Evolutionary conservation across 1,284 basidiomycete species (phyloP).

Genomic region (Tetrapyrgos nigripes): DNA sequence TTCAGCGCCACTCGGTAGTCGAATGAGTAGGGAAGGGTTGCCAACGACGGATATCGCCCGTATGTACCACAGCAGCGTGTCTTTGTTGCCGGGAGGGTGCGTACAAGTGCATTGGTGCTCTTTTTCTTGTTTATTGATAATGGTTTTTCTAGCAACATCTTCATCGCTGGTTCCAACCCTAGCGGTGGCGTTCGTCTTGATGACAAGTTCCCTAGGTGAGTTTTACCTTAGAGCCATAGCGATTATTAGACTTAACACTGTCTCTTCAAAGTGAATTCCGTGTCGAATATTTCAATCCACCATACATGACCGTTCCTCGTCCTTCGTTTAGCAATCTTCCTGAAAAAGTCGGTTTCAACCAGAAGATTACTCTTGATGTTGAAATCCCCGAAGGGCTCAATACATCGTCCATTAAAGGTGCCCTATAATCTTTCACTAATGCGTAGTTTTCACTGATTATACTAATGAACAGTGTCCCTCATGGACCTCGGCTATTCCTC

Average conservation of each 20-base stretch:
- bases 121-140: neutral
- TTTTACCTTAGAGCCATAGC: too few relatives aligned
- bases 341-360: conserved; percentile 44
- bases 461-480: conserved; percentile 45
- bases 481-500: conserved; percentile 58
- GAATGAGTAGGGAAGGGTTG: conserved; percentile 53
- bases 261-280: conserved; percentile 46
- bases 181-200: conserved; percentile 27
- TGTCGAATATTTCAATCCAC: conserved; percentile 54
- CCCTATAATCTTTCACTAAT: too few relatives aligned
- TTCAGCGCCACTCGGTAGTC: conserved; percentile 45
- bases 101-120: neutral
- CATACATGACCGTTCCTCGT: conserved; percentile 45
- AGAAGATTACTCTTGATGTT: conserved; percentile 40
- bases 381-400: conserved; percentile 35
- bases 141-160: conserved; percentile 42
- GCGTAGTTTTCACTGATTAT: too few relatives aligned
- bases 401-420: too few relatives aligned
- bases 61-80: conserved; percentile 50
- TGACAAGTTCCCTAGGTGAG: conserved; percentile 37
- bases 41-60: conserved; percentile 50
- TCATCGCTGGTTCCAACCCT: conserved; percentile 58
- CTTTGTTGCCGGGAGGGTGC: conserved; percentile 43
- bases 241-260: neutral
- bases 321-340: conserved; percentile 44